These are phyloP conservation scores for Aspergillus bridgeri DNA, from an alignment of 495 filamentous ascomycete genomes.

Conservation along the genomic window DNA sequence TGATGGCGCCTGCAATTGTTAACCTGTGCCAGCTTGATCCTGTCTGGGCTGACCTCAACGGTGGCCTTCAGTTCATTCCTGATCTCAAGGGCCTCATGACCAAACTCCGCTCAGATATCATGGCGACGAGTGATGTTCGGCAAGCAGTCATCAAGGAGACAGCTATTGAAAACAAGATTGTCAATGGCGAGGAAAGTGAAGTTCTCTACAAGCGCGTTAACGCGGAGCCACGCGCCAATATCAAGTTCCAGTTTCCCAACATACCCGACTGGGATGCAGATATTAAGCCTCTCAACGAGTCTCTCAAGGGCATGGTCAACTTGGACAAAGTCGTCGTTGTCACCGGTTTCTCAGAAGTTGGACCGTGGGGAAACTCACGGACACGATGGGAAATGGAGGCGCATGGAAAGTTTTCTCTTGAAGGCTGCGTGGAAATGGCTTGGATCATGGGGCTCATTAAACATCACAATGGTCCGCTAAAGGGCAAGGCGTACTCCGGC, in stretches of 20 bases:
- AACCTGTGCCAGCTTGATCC: slow-evolving; percentile 95
- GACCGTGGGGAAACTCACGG: slow-evolving; percentile 96
- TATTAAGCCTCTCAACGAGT: slow-evolving; percentile 78
- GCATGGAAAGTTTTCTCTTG: slow-evolving; percentile 90
- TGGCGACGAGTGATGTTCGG: slow-evolving; percentile 90
- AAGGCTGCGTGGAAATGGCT: slow-evolving; percentile 98
- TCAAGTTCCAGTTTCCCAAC: slow-evolving; percentile 91
- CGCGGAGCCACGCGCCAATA: slow-evolving; percentile 91
- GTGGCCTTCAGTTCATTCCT: slow-evolving; percentile 94
- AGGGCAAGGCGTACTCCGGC: slow-evolving; percentile 92
- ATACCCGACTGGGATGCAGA: slow-evolving; percentile 90
- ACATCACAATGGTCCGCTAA: slow-evolving; percentile 97
- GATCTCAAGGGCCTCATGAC: slow-evolving; percentile 95
- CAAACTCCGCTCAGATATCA: slow-evolving; percentile 82
- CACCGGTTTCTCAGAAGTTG: slow-evolving; percentile 93
- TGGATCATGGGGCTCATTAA: slow-evolving; percentile 99
- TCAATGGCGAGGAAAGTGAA: slow-evolving; percentile 91
- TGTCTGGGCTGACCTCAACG: slow-evolving; percentile 95
- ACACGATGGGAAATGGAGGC: slow-evolving; percentile 99
- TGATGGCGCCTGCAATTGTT: slow-evolving; percentile 92
- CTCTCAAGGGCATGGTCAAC: slow-evolving; percentile 96
- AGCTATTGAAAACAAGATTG: slow-evolving; percentile 92
- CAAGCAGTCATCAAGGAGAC: slow-evolving; percentile 93
- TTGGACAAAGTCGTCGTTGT: slow-evolving; percentile 97
- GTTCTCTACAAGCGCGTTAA: slow-evolving; percentile 90